Evolutionary conservation across 2,329 filamentous ascomycete species (phyloP).

Genomic region (Hypoxylon sp.): DNA sequence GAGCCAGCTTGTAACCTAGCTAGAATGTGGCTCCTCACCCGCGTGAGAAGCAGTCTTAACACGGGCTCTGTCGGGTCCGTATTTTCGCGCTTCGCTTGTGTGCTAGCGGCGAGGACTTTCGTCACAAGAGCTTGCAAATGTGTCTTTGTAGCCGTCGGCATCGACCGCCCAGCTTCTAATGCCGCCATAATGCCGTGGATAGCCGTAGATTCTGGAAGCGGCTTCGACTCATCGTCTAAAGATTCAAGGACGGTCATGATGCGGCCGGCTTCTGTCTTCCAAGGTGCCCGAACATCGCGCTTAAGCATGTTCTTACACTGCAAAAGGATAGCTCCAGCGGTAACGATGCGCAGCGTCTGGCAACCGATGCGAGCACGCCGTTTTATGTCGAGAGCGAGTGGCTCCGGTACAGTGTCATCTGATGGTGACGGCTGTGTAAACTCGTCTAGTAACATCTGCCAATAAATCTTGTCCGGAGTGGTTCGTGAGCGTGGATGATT

Average conservation of each 20-base stretch:
- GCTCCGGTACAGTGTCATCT: slow-evolving; percentile 76
- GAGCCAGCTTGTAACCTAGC: slow-evolving; percentile 75
- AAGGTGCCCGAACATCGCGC: slow-evolving; percentile 81
- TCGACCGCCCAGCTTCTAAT: slow-evolving; percentile 73
- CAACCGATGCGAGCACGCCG: slow-evolving; percentile 72
- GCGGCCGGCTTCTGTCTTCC: slow-evolving; percentile 81
- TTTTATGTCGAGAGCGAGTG: slow-evolving; percentile 76
- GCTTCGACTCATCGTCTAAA: slow-evolving; percentile 60
- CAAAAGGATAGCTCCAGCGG: slow-evolving; percentile 80
- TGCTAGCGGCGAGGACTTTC: slow-evolving; percentile 68
- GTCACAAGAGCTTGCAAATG: slow-evolving; percentile 71
- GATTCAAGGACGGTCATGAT: slow-evolving; percentile 78
- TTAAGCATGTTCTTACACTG: slow-evolving; percentile 88
- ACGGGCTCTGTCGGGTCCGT: slow-evolving; percentile 68
- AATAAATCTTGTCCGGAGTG: slow-evolving; percentile 79
- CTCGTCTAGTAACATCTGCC: slow-evolving; percentile 80
- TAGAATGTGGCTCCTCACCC: slow-evolving; percentile 77
- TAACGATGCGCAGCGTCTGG: slow-evolving; percentile 76
- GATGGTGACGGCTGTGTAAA: slow-evolving; percentile 76
- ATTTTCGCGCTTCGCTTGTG: slow-evolving; percentile 60
- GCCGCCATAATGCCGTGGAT: slow-evolving; percentile 74
- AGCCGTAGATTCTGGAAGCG: slow-evolving; percentile 62
- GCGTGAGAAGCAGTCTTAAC: slow-evolving; percentile 76
- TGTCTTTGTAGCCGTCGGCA: slow-evolving; percentile 73
- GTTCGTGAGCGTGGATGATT: slow-evolving; percentile 74